phyloP scores from a whole-genome alignment of 805 yeast species.

The Zygosaccharomyces pseudorouxii region DNA sequence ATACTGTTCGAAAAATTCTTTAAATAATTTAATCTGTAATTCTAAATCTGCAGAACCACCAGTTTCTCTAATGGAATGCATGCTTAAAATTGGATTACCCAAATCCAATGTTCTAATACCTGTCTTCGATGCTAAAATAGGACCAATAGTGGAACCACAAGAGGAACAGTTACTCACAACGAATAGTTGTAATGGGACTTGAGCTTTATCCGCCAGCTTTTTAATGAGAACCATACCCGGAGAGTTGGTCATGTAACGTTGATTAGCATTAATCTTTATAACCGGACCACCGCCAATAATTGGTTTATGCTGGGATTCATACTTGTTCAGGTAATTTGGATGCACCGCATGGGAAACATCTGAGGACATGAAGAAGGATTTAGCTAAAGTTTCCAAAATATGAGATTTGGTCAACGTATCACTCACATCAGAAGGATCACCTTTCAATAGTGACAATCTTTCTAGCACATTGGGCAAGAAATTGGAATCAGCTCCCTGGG shows the following conservation, averaged over 20 bases:
- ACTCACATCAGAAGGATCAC: slow-evolving; percentile 35
- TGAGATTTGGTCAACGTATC: slow-evolving; percentile 34
- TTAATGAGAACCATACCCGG: slow-evolving; percentile 80
- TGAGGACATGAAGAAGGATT: slow-evolving; percentile 83
- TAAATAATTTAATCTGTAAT: slow-evolving; percentile 56
- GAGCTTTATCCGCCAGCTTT: slow-evolving; percentile 57
- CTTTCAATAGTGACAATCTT: slow-evolving; percentile 53
- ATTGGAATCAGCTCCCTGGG: slow-evolving; percentile 95
- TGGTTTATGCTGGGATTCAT: slow-evolving; percentile 79
- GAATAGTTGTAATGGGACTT: slow-evolving; percentile 84
- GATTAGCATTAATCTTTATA: slow-evolving; percentile 89
- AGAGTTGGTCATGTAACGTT: slow-evolving; percentile 90
- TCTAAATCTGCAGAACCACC: slow-evolving; percentile 75
- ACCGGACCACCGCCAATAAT: slow-evolving; percentile 86
- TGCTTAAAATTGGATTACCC: slow-evolving; percentile 87
- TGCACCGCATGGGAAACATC: slow-evolving; percentile 98
- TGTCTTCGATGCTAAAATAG: slow-evolving; percentile 78
- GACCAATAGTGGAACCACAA: slow-evolving; percentile 96
- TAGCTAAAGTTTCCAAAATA: slow-evolving; percentile 55
- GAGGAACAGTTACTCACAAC: slow-evolving; percentile 92
- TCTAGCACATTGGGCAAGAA: slow-evolving; percentile 75
- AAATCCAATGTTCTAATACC: slow-evolving; percentile 85
- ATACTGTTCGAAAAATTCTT: slow-evolving; percentile 52
- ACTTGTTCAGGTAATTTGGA: slow-evolving; percentile 76
- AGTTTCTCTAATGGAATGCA: slow-evolving; percentile 93